Evolutionary conservation across 2,329 filamentous ascomycete genomes (phyloP).

Genomic region (Exophiala bonariae): DNA sequence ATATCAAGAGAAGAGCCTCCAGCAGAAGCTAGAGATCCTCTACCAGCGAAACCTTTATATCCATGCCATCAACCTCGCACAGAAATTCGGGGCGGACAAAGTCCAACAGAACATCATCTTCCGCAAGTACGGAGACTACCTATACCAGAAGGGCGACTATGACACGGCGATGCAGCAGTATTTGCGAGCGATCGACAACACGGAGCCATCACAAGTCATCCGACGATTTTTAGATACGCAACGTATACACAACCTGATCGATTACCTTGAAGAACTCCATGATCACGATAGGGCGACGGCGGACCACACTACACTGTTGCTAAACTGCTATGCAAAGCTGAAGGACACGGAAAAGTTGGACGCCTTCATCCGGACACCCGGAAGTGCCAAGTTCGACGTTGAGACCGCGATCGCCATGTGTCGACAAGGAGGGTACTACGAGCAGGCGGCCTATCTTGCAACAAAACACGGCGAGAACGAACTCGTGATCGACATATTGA

Average conservation of each 20-base stretch:
- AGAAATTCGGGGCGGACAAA: slow-evolving; percentile 78
- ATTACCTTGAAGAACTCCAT: slow-evolving; percentile 94
- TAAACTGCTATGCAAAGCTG: slow-evolving; percentile 97
- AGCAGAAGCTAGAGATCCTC: slow-evolving; percentile 87
- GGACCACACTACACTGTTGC: slow-evolving; percentile 88
- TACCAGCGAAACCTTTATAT: slow-evolving; percentile 94
- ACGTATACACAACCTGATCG: slow-evolving; percentile 94
- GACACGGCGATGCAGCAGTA: slow-evolving; percentile 99
- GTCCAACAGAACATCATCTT: slow-evolving; percentile 89
- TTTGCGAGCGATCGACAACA: slow-evolving; percentile 91
- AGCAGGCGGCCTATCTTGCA: slow-evolving; percentile 93
- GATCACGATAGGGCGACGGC: slow-evolving; percentile 90
- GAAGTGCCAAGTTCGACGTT: slow-evolving; percentile 91
- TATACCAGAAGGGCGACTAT: slow-evolving; percentile 94
- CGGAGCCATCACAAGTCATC: slow-evolving; percentile 94
- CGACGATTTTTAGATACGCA: slow-evolving; percentile 97
- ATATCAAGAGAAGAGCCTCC: slow-evolving; percentile 87
- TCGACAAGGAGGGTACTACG: slow-evolving; percentile 91
- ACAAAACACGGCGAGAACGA: slow-evolving; percentile 93
- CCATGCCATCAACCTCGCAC: slow-evolving; percentile 86
- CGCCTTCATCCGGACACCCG: slow-evolving; percentile 92
- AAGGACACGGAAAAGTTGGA: slow-evolving; percentile 97
- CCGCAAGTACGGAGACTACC: slow-evolving; percentile 86
- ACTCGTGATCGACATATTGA: slow-evolving; percentile 89
- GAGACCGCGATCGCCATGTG: slow-evolving; percentile 98